These are phyloP conservation scores for Testicularia cyperi DNA, from an alignment of 1,284 basidiomycete genomes.

Conservation along the genomic window DNA sequence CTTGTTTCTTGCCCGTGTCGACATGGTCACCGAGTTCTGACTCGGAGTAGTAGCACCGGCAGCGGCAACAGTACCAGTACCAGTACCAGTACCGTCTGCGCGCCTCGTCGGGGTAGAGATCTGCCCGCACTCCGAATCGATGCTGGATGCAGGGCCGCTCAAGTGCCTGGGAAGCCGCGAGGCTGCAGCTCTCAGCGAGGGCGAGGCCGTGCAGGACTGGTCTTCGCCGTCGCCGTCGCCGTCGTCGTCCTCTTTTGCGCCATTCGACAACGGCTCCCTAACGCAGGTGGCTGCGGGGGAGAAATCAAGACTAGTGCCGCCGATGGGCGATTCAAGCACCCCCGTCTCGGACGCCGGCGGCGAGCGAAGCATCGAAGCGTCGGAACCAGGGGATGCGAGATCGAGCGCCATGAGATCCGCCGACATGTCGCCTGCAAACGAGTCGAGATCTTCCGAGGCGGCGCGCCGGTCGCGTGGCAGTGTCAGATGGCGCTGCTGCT, in stretches of 20 bases:
- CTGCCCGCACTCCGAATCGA: too few species aligned
- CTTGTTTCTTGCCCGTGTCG: constrained; percentile 10
- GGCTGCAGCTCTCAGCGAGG: constrained; percentile 19
- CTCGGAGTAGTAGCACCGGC: too few species aligned
- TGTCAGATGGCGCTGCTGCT: too few species aligned
- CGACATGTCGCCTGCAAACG: constrained; percentile 13
- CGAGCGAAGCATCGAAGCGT: constrained; percentile 13
- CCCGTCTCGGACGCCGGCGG: constrained; percentile 7
- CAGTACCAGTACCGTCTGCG: constrained; percentile 6
- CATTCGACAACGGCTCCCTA: not conserved
- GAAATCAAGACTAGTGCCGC: too few species aligned
- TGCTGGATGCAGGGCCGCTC: too few species aligned
- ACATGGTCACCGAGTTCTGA: constrained; percentile 16
- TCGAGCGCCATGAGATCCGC: constrained; percentile 32
- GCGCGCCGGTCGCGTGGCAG: constrained; percentile 1
- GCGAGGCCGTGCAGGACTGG: constrained; percentile 10
- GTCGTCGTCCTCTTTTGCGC: not conserved
- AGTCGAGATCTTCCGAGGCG: constrained; percentile 19
- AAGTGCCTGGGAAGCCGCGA: constrained; percentile 4
- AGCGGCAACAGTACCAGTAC: too few species aligned
- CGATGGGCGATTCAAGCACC: constrained; percentile 11
- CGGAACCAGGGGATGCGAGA: constrained; percentile 15
- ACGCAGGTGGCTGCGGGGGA: not conserved
- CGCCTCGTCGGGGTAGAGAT: constrained; percentile 5
- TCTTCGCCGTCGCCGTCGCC: constrained; percentile 9